Conservation (phyloP, 768 basidiomycete genomes). For the Psilocybe tampanensis region DNA sequence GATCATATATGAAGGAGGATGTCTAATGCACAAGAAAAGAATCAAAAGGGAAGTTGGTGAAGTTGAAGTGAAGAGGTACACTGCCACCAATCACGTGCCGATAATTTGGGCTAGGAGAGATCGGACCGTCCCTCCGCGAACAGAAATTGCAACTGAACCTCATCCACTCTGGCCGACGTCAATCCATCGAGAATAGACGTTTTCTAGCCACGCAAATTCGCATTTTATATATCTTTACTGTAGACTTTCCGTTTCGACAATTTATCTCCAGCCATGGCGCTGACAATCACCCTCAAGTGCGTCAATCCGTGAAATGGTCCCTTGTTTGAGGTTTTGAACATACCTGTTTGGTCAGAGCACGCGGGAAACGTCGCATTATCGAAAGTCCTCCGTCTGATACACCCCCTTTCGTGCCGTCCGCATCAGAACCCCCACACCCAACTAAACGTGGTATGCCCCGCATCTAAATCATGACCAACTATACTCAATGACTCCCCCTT, state of each 20-base stretch:
- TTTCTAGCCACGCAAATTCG: conserved; percentile 5
- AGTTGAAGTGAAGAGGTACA: background rate
- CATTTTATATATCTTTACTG: conserved; percentile 13
- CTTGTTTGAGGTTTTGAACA: conserved; percentile 8
- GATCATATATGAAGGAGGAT: too few species aligned
- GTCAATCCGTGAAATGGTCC: conserved; percentile 17
- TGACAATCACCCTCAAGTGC: conserved; percentile 36
- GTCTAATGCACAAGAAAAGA: too few species aligned
- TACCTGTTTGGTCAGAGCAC: conserved; percentile 30
- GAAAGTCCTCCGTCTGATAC: conserved; percentile 24
- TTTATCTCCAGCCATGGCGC: conserved; percentile 19
- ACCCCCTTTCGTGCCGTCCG: conserved; percentile 38
- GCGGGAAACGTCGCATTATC: conserved; percentile 52
- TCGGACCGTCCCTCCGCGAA: conserved; percentile 5
- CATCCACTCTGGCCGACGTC: conserved; percentile 29
- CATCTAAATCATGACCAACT: background rate
- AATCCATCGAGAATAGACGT: conserved; percentile 35
- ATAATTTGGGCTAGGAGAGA: background rate
- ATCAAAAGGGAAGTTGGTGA: too few species aligned
- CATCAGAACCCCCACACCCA: conserved; percentile 33
- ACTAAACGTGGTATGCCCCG: conserved; percentile 51
- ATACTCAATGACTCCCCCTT: conserved; percentile 8
- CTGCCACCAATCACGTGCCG: background rate
- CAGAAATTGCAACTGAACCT: conserved; percentile 8
- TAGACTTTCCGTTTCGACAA: conserved; percentile 3